phyloP scores from a whole-genome alignment of 2,329 filamentous ascomycete genomes.

The Pyricularia sp. region DNA sequence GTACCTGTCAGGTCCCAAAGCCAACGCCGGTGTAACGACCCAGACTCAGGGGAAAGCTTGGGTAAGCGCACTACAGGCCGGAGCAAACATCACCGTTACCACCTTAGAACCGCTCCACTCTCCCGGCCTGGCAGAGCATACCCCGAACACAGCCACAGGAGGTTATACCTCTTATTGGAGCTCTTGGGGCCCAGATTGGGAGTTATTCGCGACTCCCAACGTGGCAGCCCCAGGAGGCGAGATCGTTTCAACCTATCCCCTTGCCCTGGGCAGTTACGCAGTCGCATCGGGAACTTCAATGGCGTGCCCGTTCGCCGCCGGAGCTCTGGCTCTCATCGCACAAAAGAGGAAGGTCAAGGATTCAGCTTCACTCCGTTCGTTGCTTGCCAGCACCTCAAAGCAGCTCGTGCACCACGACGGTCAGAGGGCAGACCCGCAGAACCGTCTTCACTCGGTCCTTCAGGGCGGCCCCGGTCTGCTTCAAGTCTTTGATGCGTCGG shows the following conservation, averaged over 20 bases:
- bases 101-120: constrained; percentile 8
- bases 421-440: neutral
- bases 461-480: constrained; percentile 34
- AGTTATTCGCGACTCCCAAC: constrained; percentile 23
- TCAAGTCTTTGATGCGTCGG: constrained; percentile 29
- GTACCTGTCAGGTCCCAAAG: neutral
- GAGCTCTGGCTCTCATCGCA: constrained; percentile 28
- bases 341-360: constrained; percentile 17
- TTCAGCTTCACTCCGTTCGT: neutral
- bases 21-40: neutral
- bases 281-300: constrained; percentile 39
- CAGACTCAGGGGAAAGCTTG: constrained; percentile 15
- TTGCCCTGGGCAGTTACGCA: constrained; percentile 19
- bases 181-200: constrained; percentile 2
- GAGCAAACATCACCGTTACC: constrained; percentile 9
- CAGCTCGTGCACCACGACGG: constrained; percentile 1
- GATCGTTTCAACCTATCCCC: constrained; percentile 35
- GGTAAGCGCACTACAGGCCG: constrained; percentile 18
- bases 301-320: constrained; percentile 37
- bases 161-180: constrained; percentile 29
- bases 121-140: constrained; percentile 25
- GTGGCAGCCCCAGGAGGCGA: constrained; percentile 31
- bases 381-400: constrained; percentile 2
- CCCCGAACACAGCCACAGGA: constrained; percentile 31
- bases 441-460: constrained; percentile 18